Evolutionary conservation across 768 basidiomycete species (phyloP), one percentile per base, ranked within the genome.

Genomic region (Suillus luteus): DNA sequence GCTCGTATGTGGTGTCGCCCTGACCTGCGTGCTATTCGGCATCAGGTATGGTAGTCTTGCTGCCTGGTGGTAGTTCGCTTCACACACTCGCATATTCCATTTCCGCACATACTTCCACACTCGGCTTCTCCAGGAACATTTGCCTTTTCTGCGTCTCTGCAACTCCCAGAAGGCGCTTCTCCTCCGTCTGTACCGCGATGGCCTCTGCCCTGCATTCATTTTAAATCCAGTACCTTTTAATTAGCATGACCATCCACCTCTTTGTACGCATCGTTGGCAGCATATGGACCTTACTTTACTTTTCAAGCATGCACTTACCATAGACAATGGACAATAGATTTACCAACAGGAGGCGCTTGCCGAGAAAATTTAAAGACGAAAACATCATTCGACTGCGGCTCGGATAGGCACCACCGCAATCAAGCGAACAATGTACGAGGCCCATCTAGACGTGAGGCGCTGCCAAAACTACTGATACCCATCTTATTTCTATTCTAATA

Each of bases 31-130:
- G 10, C 24, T 57, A 19, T 40, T 57, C 15, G 15, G 55, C 17
- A 27, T 57, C 22, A 40, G 15, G 22, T 57, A 54, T 33, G 3
- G 52, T 19, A 54, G 4, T 38, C 22, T 57, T 15, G n/a, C 37
- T 57, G 15, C 55, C 15, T 57, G 37, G 55, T 40, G 10, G 15
- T 40, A 22, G 5, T 40, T 38, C 14, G 8, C 11, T 55, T 37
- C 19, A 5, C 55, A 55, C 55, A 37, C 54, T 55, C 55, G 35
- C n/a, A 37, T 37, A 57, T 57, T 57, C 37, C n/a, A 57, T 57
- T 40, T 55, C 22, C 55, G 37, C 14, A n/a, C n/a, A 24, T 24
- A 24, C 37, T 55, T 55, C 55, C 8, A 22, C 55, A 37, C 2
- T 2, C 35, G 55, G 35, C 55, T 5, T 15, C 35, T 55, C 55